These are phyloP conservation scores for Fusarium oligoseptatum DNA, from an alignment of 2,329 filamentous ascomycete genomes.

Conservation along the genomic window DNA sequence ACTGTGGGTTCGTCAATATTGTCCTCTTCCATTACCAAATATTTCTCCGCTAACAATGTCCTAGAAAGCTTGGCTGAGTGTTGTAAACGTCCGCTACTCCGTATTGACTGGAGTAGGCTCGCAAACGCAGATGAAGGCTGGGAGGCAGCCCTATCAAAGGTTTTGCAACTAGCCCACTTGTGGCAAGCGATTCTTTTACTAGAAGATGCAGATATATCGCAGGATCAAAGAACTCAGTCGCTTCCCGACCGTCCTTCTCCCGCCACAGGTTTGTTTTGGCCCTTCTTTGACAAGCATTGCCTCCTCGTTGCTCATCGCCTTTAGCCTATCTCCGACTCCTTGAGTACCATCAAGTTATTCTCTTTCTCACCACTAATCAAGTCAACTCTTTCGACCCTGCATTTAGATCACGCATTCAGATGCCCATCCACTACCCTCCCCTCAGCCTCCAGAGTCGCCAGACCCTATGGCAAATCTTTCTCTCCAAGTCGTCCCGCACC, in stretches of 20 bases:
- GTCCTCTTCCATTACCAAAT: not conserved
- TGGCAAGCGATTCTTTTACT: not conserved
- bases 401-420: not conserved
- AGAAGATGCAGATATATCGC: not conserved
- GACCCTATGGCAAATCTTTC: not conserved
- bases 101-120: not conserved
- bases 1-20: not conserved
- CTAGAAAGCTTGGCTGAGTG: not conserved
- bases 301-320: no score
- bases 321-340: not conserved
- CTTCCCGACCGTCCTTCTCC: no score
- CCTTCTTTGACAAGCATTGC: not conserved
- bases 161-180: not conserved
- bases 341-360: not conserved
- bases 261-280: not conserved
- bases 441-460: not conserved
- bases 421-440: not conserved
- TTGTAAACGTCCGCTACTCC: not conserved
- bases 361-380: not conserved
- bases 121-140: not conserved
- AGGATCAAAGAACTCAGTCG: not conserved
- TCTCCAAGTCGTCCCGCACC: not conserved
- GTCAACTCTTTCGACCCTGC: not conserved
- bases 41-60: not conserved
- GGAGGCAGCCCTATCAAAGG: not conserved